A percentile compares a stretch with the other conserved stretches of the same genome.
These are phyloP conservation scores for Sistotremastrum suecicum DNA, from an alignment of 768 basidiomycete species.

Conservation along the genomic window DNA sequence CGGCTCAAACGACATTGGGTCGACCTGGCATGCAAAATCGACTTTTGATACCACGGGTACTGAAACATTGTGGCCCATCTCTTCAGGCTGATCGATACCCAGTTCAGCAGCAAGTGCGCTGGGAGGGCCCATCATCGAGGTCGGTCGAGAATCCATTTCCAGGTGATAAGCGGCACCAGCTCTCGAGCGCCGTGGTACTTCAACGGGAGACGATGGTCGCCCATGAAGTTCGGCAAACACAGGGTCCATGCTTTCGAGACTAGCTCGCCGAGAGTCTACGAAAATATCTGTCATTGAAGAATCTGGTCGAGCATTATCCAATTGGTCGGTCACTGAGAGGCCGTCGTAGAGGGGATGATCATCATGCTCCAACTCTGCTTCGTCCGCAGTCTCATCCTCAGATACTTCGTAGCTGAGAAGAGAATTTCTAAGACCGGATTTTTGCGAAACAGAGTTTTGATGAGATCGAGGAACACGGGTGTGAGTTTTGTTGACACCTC, in stretches of 20 bases:
- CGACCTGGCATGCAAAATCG: constrained; percentile 58
- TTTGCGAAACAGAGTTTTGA: no score
- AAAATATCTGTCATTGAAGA: no score
- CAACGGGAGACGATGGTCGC: constrained; percentile 30
- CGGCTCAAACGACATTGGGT: constrained; percentile 15
- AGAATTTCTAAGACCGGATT: no score
- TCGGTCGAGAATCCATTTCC: constrained; percentile 39
- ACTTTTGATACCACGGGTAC: constrained; percentile 27
- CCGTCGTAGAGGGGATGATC: constrained; percentile 4
- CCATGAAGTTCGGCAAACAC: constrained; percentile 67
- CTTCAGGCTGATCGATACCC: constrained; percentile 26
- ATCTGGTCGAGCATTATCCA: no score
- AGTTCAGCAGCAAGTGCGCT: constrained; percentile 56
- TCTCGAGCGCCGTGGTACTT: constrained; percentile 36
- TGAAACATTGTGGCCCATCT: constrained; percentile 24
- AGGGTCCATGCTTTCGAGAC: constrained; percentile 81
- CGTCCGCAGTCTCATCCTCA: constrained; percentile 17
- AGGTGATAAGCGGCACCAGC: constrained; percentile 53
- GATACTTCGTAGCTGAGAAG: constrained; percentile 6
- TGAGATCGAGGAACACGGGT: no score
- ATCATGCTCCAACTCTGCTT: constrained; percentile 9
- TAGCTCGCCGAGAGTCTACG: constrained; percentile 27
- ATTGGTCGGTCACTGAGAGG: not conserved
- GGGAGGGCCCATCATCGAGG: constrained; percentile 57
- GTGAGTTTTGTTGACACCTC: no score